These are phyloP conservation scores for Cercospora citrullina DNA, from an alignment of 2,329 filamentous ascomycete species.

Conservation along the genomic window DNA sequence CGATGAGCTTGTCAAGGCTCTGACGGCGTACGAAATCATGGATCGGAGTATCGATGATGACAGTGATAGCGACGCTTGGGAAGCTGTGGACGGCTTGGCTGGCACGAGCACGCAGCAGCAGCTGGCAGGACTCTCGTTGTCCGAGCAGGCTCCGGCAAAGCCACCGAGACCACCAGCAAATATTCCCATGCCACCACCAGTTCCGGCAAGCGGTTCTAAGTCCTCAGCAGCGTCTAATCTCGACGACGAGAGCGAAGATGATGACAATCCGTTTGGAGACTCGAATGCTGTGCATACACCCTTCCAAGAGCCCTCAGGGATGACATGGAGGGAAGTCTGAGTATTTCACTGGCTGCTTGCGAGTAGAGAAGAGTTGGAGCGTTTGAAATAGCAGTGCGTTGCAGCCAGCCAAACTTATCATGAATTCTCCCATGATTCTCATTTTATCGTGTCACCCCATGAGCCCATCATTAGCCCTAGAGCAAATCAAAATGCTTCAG, in stretches of 20 bases:
- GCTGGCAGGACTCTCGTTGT: slow-evolving; percentile 49
- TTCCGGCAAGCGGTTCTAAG: slow-evolving; percentile 15
- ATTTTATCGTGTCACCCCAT: no score
- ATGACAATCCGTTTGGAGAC: slow-evolving; percentile 83
- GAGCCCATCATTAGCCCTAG: no score
- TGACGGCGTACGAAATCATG: slow-evolving; percentile 93
- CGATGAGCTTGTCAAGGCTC: slow-evolving; percentile 87
- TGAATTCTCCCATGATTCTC: background rate
- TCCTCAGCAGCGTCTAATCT: slow-evolving; percentile 25
- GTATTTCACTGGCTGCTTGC: background rate
- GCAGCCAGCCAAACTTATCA: background rate
- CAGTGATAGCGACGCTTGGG: slow-evolving; percentile 61
- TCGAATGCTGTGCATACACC: slow-evolving; percentile 67
- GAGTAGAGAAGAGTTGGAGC: background rate
- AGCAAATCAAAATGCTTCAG: no score
- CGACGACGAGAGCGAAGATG: slow-evolving; percentile 46
- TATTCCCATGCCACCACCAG: slow-evolving; percentile 42
- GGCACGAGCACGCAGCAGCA: slow-evolving; percentile 40
- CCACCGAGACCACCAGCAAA: slow-evolving; percentile 48
- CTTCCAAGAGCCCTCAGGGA: slow-evolving; percentile 31
- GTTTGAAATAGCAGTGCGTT: background rate
- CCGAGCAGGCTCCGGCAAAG: slow-evolving; percentile 48
- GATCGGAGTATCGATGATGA: slow-evolving; percentile 80
- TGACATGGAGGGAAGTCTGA: slow-evolving; percentile 43
- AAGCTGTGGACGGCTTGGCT: slow-evolving; percentile 36